These are phyloP conservation scores for Leucosporidium creatinivorum DNA, from an alignment of 768 basidiomycete species.

Conservation along the genomic window DNA sequence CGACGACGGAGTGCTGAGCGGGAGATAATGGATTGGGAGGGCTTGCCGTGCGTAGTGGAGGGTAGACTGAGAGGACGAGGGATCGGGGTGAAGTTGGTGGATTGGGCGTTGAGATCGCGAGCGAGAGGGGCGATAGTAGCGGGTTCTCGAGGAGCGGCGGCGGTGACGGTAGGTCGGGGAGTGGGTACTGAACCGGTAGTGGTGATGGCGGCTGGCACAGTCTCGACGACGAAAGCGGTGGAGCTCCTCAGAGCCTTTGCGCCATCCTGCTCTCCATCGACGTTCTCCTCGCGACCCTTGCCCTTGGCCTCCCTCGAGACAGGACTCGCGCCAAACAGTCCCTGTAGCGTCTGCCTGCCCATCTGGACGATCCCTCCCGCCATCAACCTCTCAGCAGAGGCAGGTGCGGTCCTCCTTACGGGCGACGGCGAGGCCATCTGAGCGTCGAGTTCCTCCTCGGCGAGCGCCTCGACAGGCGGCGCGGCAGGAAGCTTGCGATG, in stretches of 20 bases:
- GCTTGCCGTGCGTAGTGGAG: not conserved
- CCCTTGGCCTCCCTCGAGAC: not conserved
- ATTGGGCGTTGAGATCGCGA: not conserved
- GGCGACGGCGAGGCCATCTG: constrained; percentile 8
- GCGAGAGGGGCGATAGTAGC: not conserved
- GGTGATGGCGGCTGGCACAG: not conserved
- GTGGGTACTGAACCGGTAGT: not conserved
- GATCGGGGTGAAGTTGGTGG: not conserved
- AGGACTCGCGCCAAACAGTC: no score
- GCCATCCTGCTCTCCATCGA: not conserved
- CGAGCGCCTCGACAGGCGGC: not conserved
- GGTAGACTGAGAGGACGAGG: not conserved
- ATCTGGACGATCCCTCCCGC: not conserved
- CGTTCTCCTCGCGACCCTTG: not conserved
- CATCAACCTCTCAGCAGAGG: not conserved
- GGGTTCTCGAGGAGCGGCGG: not conserved
- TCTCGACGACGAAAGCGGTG: not conserved
- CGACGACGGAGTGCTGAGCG: not conserved
- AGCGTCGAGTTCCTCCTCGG: constrained; percentile 1
- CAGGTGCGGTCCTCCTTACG: not conserved
- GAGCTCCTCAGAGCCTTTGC: not conserved
- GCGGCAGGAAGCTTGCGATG: no score
- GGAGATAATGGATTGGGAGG: constrained; percentile 5
- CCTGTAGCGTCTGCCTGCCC: not conserved
- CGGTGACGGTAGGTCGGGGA: not conserved